A percentile compares a stretch with the other conserved stretches of the same genome.
These are phyloP conservation scores for Skeletonema marinoi DNA, from an alignment of 108 stramenopile genomes.

Conservation along the genomic window DNA sequence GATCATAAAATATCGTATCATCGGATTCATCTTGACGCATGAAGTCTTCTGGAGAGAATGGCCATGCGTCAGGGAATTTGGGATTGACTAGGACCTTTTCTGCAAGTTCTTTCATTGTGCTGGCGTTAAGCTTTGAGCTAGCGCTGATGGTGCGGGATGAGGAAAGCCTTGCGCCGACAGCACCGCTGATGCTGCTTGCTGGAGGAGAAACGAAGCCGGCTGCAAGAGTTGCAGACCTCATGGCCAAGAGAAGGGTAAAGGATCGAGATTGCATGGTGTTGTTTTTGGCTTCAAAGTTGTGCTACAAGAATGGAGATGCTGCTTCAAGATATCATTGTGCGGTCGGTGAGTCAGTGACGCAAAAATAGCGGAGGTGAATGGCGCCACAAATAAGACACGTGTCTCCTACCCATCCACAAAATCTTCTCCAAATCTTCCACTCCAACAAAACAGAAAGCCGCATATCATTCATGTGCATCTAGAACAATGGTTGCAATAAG, in stretches of 20 bases:
- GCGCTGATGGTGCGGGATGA: background rate
- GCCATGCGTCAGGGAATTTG: conserved; percentile 83
- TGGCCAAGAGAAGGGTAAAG: background rate
- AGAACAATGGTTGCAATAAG: conserved; percentile 21
- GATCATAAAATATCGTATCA: conserved; percentile 77
- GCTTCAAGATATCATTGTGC: too few relatives aligned
- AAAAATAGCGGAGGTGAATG: too few relatives aligned
- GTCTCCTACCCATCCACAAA: too few relatives aligned
- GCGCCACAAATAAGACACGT: too few relatives aligned
- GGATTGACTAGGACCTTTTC: conserved; percentile 62
- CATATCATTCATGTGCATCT: too few relatives aligned
- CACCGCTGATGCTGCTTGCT: background rate
- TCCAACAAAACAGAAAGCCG: too few relatives aligned
- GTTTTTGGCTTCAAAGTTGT: background rate
- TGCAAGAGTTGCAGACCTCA: conserved; percentile 1
- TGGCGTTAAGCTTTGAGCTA: background rate
- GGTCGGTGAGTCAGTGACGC: too few relatives aligned
- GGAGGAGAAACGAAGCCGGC: background rate
- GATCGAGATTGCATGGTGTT: background rate
- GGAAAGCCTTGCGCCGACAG: background rate
- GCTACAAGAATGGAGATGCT: too few relatives aligned
- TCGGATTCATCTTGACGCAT: conserved; percentile 70
- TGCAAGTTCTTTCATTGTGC: conserved; percentile 35
- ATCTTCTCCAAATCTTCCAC: too few relatives aligned
- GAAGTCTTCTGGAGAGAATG: conserved; percentile 76